Evolutionary conservation across 805 yeast genomes (phyloP).

Genomic region (Lipomyces starkeyi): DNA sequence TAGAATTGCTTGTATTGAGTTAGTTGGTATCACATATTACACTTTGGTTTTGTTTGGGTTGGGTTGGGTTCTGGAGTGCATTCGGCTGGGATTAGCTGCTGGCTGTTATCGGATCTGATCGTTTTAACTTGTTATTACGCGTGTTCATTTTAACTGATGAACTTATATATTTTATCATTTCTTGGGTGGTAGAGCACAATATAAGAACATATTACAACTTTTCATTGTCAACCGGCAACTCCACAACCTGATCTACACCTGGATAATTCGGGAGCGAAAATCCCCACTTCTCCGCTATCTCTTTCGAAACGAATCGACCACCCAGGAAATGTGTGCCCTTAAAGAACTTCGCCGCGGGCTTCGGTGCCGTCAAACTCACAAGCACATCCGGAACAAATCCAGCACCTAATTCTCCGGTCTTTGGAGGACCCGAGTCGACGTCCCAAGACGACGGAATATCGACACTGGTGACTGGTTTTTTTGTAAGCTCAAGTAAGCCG

Average conservation of each 20-base stretch:
- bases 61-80: background rate
- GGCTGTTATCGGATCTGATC: background rate
- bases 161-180: background rate
- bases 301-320: constrained; percentile 77
- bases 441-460: constrained; percentile 99
- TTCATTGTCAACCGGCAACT: constrained; percentile 21
- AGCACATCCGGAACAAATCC: constrained; percentile 67
- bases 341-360: constrained; percentile 74
- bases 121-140: background rate
- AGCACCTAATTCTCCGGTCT: constrained; percentile 47
- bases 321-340: constrained; percentile 76
- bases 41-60: background rate
- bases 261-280: constrained; percentile 68
- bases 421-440: constrained; percentile 81
- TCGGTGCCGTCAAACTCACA: constrained; percentile 91
- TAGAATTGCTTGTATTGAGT: background rate
- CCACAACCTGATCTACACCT: constrained; percentile 58
- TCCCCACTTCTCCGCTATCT: constrained; percentile 73
- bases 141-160: background rate
- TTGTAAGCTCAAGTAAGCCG: constrained; percentile 49
- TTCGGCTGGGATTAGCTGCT: background rate
- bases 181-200: background rate
- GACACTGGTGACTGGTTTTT: constrained; percentile 72
- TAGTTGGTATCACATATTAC: background rate
- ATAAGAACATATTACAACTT: background rate